A percentile compares a stretch with the other conserved stretches of the same genome.
phyloP scores from a whole-genome alignment of 2,329 filamentous ascomycete genomes.

The Cladophialophora immunda region DNA sequence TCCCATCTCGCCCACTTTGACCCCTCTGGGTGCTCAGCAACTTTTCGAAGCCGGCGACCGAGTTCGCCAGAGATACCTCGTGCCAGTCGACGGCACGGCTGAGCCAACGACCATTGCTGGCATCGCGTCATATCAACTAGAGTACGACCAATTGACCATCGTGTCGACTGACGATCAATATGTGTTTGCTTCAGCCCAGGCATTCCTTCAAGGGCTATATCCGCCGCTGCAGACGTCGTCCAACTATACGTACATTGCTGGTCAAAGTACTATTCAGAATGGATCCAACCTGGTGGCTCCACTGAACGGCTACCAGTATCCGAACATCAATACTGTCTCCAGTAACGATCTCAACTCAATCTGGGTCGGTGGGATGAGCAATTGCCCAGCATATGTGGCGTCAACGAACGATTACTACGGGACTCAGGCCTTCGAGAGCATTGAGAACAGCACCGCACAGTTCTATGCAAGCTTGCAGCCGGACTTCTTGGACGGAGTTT shows the following conservation, averaged over 20 bases:
- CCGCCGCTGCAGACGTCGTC: constrained; percentile 56
- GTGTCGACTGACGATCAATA: constrained; percentile 58
- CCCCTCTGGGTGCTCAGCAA: constrained; percentile 64
- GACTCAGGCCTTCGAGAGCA: constrained; percentile 52
- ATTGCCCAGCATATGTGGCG: constrained; percentile 52
- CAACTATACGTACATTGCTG: constrained; percentile 46
- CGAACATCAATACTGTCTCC: constrained; percentile 56
- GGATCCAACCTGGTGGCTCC: constrained; percentile 57
- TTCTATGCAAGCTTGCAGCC: constrained; percentile 60
- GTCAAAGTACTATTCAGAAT: constrained; percentile 58
- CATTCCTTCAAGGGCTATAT: constrained; percentile 70
- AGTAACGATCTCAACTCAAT: constrained; percentile 60
- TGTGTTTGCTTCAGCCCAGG: constrained; percentile 63
- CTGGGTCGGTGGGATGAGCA: constrained; percentile 58
- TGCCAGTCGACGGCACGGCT: constrained; percentile 29
- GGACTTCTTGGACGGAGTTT: constrained; percentile 53
- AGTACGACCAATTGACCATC: constrained; percentile 58
- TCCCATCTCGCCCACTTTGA: constrained; percentile 52
- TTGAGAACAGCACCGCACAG: constrained; percentile 47
- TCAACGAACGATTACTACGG: constrained; percentile 52
- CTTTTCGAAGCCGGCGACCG: constrained; percentile 59
- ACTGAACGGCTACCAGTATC: constrained; percentile 66
- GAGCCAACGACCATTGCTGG: constrained; percentile 49
- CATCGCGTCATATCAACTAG: constrained; percentile 55
- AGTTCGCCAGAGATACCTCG: constrained; percentile 64